Conservation (phyloP, 345 rosid species). For the Erysimum cheiranthoides region DNA sequence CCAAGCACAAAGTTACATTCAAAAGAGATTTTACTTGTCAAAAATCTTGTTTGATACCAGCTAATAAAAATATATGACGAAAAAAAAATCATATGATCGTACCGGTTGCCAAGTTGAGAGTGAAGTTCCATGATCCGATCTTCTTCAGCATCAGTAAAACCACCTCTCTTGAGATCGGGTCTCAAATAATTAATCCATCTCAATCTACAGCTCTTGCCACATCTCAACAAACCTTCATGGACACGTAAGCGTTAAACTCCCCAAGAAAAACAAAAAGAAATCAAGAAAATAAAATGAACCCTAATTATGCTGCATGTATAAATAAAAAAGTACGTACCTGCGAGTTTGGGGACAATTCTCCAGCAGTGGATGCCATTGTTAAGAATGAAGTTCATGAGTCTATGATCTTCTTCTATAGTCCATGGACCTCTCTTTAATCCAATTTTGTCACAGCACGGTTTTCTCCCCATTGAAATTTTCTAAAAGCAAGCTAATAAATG, state of each 20-base stretch:
- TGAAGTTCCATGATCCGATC: constrained; percentile 84
- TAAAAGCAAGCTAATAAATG: background rate
- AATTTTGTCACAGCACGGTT: constrained; percentile 93
- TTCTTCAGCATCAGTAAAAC: constrained; percentile 81
- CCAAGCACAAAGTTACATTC: constrained; percentile 1
- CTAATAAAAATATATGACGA: background rate
- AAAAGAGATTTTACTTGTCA: background rate
- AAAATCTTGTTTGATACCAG: background rate
- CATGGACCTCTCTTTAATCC: constrained; percentile 97
- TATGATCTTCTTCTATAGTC: constrained; percentile 96
- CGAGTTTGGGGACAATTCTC: constrained; percentile 90
- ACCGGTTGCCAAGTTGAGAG: constrained; percentile 83
- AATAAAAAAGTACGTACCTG: constrained; percentile 66
- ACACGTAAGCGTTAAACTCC: constrained; percentile 11
- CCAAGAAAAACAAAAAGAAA: background rate
- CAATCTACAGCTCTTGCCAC: constrained; percentile 92
- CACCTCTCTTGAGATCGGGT: constrained; percentile 89
- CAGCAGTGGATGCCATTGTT: constrained; percentile 94
- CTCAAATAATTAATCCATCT: constrained; percentile 97
- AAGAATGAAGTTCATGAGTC: constrained; percentile 85
- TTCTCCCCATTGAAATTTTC: constrained; percentile 57
- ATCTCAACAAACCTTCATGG: constrained; percentile 70
- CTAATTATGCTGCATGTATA: background rate
- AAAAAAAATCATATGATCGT: constrained; percentile 2
- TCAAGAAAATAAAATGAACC: background rate